Base-by-base conservation (phyloP, 345 rosid species). In the Acer campestre region DNA sequence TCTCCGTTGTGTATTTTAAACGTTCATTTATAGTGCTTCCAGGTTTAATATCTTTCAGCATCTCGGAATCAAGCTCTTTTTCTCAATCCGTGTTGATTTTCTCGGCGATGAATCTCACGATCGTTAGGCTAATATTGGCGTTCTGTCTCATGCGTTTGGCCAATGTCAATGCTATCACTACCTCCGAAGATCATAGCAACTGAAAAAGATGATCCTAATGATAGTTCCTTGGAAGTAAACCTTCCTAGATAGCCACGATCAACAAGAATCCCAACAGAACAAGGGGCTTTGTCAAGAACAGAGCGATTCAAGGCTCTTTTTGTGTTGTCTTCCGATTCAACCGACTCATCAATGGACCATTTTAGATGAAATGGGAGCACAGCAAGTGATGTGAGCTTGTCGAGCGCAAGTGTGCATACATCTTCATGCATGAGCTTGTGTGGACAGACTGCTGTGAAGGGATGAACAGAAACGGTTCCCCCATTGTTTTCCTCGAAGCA, bases 181-280 rank as follows among this genome's bases (percentile, higher is more conserved):
- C 96, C 93, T 0, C 93, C 98, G 80, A 88, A 93, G 67, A 93
- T 62, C 82, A 89, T 71, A 20, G 66, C 75, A 17, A 72, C 77
- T 17, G 40, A 62, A n/a, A 73, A 63, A n/a, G 11, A 40, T 10
- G 49, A 5, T 25, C 53, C 51, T 22, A 23, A 22, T 61, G 66
- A 42, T 14, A 22, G 61, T 10, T 59, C 55, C 18, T 18, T 38
- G 22, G 53, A 59, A 59, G 25, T 42, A 61, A 42, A 40, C 51
- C 53, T 13, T 9, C 56, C 22, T 61, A 40, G 7, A 61, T 40
- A 44, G 67, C 75, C 55, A 14, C 66, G 71, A 17, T 71, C 71
- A 42, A 65, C 18, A 10, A 49, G 76, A 22, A 71, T 78, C 10
- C 76, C 71, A 0, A 78, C 76, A 14, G 80, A 78, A 25, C 80